Evolutionary conservation across 306 rosid genomes (phyloP).

Genomic region (Medicago truncatula): DNA sequence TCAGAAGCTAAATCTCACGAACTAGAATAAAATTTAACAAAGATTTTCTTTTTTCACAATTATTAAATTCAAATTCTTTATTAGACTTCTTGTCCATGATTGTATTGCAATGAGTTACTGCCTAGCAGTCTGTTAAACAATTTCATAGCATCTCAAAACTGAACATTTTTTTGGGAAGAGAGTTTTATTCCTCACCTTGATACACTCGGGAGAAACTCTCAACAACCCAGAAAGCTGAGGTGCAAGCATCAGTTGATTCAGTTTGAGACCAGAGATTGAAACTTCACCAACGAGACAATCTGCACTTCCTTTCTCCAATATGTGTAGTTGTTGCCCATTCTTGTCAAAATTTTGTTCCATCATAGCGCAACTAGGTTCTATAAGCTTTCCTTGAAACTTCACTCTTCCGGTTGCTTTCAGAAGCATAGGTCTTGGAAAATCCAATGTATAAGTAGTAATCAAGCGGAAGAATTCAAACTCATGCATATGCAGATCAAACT

Average conservation of each 20-base stretch:
- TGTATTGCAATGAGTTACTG: neutral
- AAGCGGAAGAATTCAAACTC: slow-evolving; percentile 81
- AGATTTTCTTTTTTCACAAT: too few relatives aligned
- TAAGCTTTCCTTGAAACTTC: slow-evolving; percentile 85
- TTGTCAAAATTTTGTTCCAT: slow-evolving; percentile 57
- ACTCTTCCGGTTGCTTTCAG: slow-evolving; percentile 63
- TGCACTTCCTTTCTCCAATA: slow-evolving; percentile 50
- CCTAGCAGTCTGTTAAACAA: neutral
- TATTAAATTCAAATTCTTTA: neutral
- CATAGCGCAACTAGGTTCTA: slow-evolving; percentile 51
- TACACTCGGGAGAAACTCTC: slow-evolving; percentile 63
- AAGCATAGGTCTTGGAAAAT: slow-evolving; percentile 79
- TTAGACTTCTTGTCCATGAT: neutral
- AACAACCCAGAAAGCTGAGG: slow-evolving; percentile 80
- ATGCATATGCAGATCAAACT: slow-evolving; percentile 87
- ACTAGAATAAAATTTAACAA: too few relatives aligned
- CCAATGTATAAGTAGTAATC: slow-evolving; percentile 69
- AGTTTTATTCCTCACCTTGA: slow-evolving; percentile 66
- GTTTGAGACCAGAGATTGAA: slow-evolving; percentile 81
- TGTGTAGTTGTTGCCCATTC: slow-evolving; percentile 45
- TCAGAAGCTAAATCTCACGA: too few relatives aligned
- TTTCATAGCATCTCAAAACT: neutral
- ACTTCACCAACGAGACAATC: slow-evolving; percentile 76
- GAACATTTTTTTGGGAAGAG: slow-evolving; percentile 11
- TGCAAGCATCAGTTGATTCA: slow-evolving; percentile 91